These are phyloP conservation scores for Metschnikowia proteae DNA, from an alignment of 805 yeast species.

Conservation along the genomic window DNA sequence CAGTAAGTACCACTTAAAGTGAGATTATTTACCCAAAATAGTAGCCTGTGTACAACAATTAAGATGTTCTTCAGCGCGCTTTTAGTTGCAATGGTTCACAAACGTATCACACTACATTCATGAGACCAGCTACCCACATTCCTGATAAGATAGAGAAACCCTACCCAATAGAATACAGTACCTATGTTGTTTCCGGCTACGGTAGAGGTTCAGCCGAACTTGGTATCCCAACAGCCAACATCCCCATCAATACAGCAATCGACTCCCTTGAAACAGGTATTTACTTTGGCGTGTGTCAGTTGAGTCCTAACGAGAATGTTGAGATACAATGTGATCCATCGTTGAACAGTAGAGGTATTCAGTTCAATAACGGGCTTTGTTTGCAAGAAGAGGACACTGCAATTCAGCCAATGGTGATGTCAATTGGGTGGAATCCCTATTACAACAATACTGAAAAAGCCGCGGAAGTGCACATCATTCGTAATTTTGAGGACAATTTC, in stretches of 20 bases:
- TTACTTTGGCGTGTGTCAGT: constrained; percentile 75
- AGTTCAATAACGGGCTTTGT: constrained; percentile 57
- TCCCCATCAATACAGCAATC: constrained; percentile 54
- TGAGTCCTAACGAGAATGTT: constrained; percentile 18
- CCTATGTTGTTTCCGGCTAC: constrained; percentile 71
- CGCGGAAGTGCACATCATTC: constrained; percentile 83
- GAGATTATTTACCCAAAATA: not conserved
- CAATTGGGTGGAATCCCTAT: constrained; percentile 94
- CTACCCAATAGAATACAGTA: constrained; percentile 39
- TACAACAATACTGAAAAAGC: constrained; percentile 76
- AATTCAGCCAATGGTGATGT: constrained; percentile 85
- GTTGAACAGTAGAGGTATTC: constrained; percentile 25
- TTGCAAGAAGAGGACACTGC: constrained; percentile 43
- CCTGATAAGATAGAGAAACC: constrained; percentile 48
- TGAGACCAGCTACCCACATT: constrained; percentile 43
- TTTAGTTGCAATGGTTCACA: not conserved
- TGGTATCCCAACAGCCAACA: constrained; percentile 94
- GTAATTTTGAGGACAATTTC: constrained; percentile 61
- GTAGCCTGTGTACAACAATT: not conserved
- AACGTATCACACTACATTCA: constrained; percentile 11
- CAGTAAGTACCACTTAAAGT: not conserved
- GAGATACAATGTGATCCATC: constrained; percentile 9
- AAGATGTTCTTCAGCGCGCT: not conserved
- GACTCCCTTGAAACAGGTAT: constrained; percentile 66
- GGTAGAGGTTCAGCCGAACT: constrained; percentile 94